These are phyloP conservation scores for Apiotrichum gamsii DNA, from an alignment of 1,284 basidiomycete species.

Conservation along the genomic window DNA sequence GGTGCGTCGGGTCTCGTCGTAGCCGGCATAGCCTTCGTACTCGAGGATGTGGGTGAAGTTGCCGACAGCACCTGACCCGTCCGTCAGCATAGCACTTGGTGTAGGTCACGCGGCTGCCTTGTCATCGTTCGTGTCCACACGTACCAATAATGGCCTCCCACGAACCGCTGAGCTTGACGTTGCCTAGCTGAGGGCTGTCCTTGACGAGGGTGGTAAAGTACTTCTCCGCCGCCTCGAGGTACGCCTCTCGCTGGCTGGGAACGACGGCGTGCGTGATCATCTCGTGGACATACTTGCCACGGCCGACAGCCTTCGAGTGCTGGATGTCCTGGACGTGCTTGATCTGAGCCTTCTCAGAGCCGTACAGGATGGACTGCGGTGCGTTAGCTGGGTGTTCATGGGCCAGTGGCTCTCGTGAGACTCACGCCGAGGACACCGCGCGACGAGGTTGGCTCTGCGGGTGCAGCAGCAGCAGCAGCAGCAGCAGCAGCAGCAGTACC, in stretches of 20 bases:
- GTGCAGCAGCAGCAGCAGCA: neutral
- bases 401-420: neutral
- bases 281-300: conserved; percentile 72
- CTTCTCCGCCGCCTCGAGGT: conserved; percentile 73
- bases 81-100: too few relatives aligned
- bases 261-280: conserved; percentile 82
- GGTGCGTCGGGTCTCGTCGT: conserved; percentile 52
- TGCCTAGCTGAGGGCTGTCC: conserved; percentile 57
- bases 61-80: conserved; percentile 77
- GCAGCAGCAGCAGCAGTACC: neutral
- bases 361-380: conserved; percentile 58
- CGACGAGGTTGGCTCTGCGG: neutral
- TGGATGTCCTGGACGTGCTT: conserved; percentile 64
- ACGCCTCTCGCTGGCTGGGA: conserved; percentile 69
- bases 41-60: conserved; percentile 67
- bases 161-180: conserved; percentile 77
- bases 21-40: conserved; percentile 81
- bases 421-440: conserved; percentile 4
- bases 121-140: too few relatives aligned
- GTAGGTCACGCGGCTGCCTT: too few relatives aligned
- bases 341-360: conserved; percentile 75
- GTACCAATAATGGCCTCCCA: conserved; percentile 85
- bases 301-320: conserved; percentile 74
- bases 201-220: conserved; percentile 74
- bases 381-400: conserved; percentile 5